Conservation (phyloP, 169 alveolate species). For the Blepharisma undulans region DNA sequence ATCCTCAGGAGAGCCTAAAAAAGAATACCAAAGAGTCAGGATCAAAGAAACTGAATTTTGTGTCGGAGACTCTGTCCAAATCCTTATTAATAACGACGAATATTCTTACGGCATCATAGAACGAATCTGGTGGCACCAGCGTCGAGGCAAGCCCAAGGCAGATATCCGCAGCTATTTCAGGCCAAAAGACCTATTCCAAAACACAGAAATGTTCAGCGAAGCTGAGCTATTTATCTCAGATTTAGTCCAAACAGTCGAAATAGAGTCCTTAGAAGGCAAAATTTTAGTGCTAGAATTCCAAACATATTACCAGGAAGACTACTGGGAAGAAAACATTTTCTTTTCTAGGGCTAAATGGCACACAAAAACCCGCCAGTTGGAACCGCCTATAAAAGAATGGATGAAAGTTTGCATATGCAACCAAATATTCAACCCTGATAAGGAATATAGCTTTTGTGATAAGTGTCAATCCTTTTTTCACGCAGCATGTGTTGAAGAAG, state of each 20-base stretch:
- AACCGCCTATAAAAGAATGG: slow-evolving; percentile 13
- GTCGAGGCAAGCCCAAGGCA: not conserved
- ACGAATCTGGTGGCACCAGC: not conserved
- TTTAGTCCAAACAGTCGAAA: not conserved
- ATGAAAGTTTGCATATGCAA: slow-evolving; percentile 23
- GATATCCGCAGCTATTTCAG: not conserved
- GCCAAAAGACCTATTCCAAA: slow-evolving; percentile 13
- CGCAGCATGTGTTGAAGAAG: not conserved
- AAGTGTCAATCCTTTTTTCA: not conserved
- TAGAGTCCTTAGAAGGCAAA: slow-evolving; percentile 15
- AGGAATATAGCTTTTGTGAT: slow-evolving; percentile 5
- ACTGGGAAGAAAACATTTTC: slow-evolving; percentile 22
- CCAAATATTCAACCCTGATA: slow-evolving; percentile 21
- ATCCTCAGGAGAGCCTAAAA: not conserved
- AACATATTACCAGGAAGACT: not conserved
- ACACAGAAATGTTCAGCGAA: not conserved
- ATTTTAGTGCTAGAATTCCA: not conserved
- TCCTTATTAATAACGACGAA: not conserved
- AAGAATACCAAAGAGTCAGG: not conserved
- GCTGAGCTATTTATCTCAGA: slow-evolving; percentile 27
- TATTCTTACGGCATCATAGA: slow-evolving; percentile 1
- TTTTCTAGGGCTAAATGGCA: slow-evolving; percentile 19
- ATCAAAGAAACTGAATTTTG: not conserved
- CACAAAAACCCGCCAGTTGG: not conserved
- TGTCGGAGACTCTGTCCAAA: slow-evolving; percentile 18